Evolutionary conservation across 116 monocot species (phyloP), one percentile per base, ranked within the genome.

Genomic region (Posidonia oceanica): DNA sequence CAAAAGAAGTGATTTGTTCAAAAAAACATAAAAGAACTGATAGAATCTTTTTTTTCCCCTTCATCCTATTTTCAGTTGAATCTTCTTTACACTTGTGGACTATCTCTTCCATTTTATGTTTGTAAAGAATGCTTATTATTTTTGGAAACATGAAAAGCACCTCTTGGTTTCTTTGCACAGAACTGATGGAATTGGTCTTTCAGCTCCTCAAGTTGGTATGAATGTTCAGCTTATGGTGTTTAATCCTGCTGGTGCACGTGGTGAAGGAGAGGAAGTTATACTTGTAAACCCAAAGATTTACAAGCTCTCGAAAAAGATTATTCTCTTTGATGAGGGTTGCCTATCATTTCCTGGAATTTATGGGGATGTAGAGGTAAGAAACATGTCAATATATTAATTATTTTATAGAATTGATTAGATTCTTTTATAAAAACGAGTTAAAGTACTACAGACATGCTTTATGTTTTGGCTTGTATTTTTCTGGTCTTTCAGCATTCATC

Each of bases 171-270:
- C 79, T 64, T 36, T 73, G 42, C 52, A 59, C 81, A 97, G 97
- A 75, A 97, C 97, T 60, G 92, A 97, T 80, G 97, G 97, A n/a
- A 87, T 97, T 64, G 97, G 97, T 36, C 86, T 97, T 54, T 92
- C 92, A 39, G 97, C 97, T 64, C 97, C 97, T 8, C 97, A 97
- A 80, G 92, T 97, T 69, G 97, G 97, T 59, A 81, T 89, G 36
- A 97, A 97, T 71, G 82, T 92, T 62, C 87, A 80, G 13, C 85
- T 97, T 42, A 91, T 97, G 97, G 97, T 97, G 69, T 97, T 97
- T 74, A 97, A 97, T 75, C 78, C 91, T 63, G 81, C 78, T 69
- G 96, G 96, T 20, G 91, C 85, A 69, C 87, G 76, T 54, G 87
- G 91, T 69, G 87, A 85, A 85, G 97, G 97, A 72, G 97, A 97